Evolutionary conservation across 495 filamentous ascomycete species (phyloP), one percentile per base, ranked within the genome.

Genomic region (Jackrogersella minutella): DNA sequence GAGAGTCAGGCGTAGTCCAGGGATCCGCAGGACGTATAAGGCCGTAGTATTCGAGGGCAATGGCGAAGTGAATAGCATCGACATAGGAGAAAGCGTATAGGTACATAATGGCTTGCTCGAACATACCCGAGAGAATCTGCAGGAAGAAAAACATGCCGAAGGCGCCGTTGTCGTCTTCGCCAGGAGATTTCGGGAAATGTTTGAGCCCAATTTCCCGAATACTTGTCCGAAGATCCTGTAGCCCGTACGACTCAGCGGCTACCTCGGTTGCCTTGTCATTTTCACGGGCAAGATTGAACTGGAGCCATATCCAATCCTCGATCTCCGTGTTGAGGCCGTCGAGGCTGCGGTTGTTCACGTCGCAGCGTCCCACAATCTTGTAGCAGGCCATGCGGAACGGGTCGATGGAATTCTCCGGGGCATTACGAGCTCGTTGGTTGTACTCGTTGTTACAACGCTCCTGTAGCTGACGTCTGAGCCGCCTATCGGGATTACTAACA

Each of bases 361-460:
- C 95, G 78, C 93, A 97, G 30, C 95, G 92, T 44, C 95, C 95
- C 69, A 98, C 89, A 56, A 99, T 87, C 78, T 98, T 98, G 84
- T 97, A 98, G 75, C 96, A 97, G 13, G 93, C 93, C 86, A 96
- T 93, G 40, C 93, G 88, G 78, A 95, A 99, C 34, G 95, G 96
- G 79, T 99, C 94, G 64, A 94, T 86, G 11, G 90, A 89, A 61
- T 93, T 89, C 54, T 96, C 92, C 9, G 92, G 91, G 8, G 92
- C 91, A 72, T 93, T 91, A 43, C 91, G 87, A 16, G 86, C 80
- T 39, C 92, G 88, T 68, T 93, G 90, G 62, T 91, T 91, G 77
- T 96, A 98, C 72, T 97, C 93, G 53, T 87, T 89, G 64, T 88
- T 91, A 75, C 97, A 96, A 36, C 90, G 89, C 64, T 91, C 89